Base-by-base conservation (phyloP, 441 rosid species). In the Bocquillonia castaneifolia region DNA sequence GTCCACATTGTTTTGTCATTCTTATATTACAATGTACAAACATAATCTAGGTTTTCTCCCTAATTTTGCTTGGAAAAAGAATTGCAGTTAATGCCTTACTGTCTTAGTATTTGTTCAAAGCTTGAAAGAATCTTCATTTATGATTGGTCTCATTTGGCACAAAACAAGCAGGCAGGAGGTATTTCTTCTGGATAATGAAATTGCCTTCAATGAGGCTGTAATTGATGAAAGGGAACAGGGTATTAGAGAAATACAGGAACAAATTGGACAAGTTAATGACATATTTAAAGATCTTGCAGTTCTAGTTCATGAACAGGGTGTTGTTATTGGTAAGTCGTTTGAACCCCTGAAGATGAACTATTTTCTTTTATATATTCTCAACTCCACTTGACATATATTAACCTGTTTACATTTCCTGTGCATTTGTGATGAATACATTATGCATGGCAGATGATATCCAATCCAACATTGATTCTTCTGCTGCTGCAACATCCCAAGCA, bases 211-310 rank as follows among this genome's bases (percentile, higher is more conserved):
- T 66, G 93, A 85, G 74, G 89, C 91, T 69, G 77, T 88, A 59
- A 82, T 88, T 54, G 93, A 88, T 44, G 93, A 88, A 79, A 80
- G 91, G 72, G 93, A 84, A 3, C 86, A 84, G 65, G 93, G 89
- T 8, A 78, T 88, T 40, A 76, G 78, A 76, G 93, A 86, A 54
- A 77, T 86, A 55, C 80, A 81, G 44, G 83, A 78, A 64, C 91
- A 88, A 76, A 86, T 88, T 75, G 89, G 85, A 48, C 71, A 88
- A 76, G 85, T 77, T 20, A 88, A 82, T 68, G 93, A 88, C 50
- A 88, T 88, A 70, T 84, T 88, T 77, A 84, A 79, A 74, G 93
- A 88, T 75, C 86, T 86, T 63, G 91, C 91, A 60, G 89, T 88
- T 70, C 78, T 85, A 34, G 91, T 86, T 68, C 89, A 84, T 39